Evolutionary conservation across 176 grass and related monocot genomes (phyloP), one percentile per base, ranked within the genome.

Genomic region (Rhynchospora pubera): DNA sequence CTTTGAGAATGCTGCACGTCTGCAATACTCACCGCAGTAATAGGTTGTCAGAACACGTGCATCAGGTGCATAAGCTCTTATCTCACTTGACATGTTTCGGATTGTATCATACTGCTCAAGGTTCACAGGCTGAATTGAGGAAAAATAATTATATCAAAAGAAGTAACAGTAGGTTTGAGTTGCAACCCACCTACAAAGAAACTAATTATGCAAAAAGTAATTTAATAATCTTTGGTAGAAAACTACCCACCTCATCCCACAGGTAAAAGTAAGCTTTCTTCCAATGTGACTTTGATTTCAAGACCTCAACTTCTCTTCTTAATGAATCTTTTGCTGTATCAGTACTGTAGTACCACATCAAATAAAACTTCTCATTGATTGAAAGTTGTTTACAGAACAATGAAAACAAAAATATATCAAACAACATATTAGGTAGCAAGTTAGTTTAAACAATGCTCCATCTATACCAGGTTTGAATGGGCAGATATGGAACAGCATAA

Each of bases 261-360:
- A 98, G 86, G 84, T 98, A 98, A 77, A 98, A 98, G 69, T 94
- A 98, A 91, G 89, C 89, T 91, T 94, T 98, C 21, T 83, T 83
- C 95, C 95, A 98, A 87, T 98, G 95, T 84, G 83, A 14, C 74
- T 90, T 88, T 32, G 87, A 77, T 87, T 98, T 98, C 83, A 98
- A 89, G 66, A 91, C 88, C 79, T 94, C 90, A 60, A 98, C 85
- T 63, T 98, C 95, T 84, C 88, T 93, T 65, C 62, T 86, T 87
- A 93, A 62, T 55, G 95, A 93, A 85, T 93, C 88, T 85, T 94
- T 94, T 21, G 92, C 90, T 45, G 81, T 79, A 79, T 93, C 92
- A n/a, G 87, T 94, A 67, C 90, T 97, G 83, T 86, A 86, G 56
- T 58, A 78, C 79, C 39, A 79, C 18, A 48, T 50, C 79, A 65